Percentiles rank a stretch among this genome's conserved stretches.
These are phyloP conservation scores for Zygoascus bituminiphila DNA, from an alignment of 805 yeast species.

Conservation along the genomic window DNA sequence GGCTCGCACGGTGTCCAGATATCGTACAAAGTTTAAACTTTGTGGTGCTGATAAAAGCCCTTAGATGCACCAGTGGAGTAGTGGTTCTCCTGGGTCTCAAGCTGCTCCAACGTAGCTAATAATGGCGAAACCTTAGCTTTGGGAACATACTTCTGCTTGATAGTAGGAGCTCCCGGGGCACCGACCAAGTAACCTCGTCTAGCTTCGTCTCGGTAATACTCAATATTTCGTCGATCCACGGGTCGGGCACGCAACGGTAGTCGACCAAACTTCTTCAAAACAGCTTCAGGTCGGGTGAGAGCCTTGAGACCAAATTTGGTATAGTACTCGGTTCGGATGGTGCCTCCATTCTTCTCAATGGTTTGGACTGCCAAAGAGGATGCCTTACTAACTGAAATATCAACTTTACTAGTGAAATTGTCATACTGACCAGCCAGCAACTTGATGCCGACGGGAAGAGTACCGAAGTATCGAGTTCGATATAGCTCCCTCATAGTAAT, in stretches of 20 bases:
- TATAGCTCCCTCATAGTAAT: conserved; percentile 72
- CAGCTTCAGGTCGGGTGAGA: conserved; percentile 67
- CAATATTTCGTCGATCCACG: conserved; percentile 68
- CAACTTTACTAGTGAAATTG: conserved; percentile 45
- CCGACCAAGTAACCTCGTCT: conserved; percentile 59
- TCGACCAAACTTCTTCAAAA: conserved; percentile 61
- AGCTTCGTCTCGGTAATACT: conserved; percentile 61
- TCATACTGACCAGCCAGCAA: conserved; percentile 57
- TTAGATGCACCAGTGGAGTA: not conserved
- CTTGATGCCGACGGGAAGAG: conserved; percentile 71
- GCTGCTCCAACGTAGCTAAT: conserved; percentile 9
- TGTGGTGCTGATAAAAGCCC: conserved; percentile 2
- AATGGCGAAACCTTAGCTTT: conserved; percentile 10
- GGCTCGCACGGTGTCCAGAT: no score
- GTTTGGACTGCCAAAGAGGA: conserved; percentile 62
- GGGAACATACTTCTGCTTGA: conserved; percentile 16
- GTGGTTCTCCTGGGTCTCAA: conserved; percentile 7
- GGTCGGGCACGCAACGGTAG: conserved; percentile 85
- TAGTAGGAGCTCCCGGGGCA: conserved; percentile 15
- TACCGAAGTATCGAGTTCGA: conserved; percentile 64
- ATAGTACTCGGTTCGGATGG: conserved; percentile 64
- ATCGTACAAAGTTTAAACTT: not conserved
- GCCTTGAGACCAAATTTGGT: conserved; percentile 61
- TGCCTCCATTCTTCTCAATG: conserved; percentile 67
- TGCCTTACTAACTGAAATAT: conserved; percentile 78